Evolutionary conservation across 768 basidiomycete species (phyloP).

Genomic region (Pleurotus pulmonarius): DNA sequence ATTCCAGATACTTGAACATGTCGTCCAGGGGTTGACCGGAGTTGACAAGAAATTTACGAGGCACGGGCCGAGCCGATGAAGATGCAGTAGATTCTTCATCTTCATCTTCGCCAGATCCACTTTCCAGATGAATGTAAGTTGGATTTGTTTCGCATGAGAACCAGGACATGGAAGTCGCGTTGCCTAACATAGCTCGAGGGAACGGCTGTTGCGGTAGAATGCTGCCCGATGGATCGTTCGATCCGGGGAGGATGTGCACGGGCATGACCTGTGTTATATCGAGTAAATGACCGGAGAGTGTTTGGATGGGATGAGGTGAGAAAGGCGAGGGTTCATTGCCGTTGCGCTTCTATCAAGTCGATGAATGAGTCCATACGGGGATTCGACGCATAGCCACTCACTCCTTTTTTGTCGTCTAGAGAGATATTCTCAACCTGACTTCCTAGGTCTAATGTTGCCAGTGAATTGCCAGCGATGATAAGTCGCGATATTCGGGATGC

Average conservation of each 20-base stretch:
- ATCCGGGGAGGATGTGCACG: slow-evolving; percentile 85
- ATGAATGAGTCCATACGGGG: not conserved
- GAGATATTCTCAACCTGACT: slow-evolving; percentile 29
- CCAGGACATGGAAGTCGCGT: slow-evolving; percentile 49
- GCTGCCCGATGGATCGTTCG: slow-evolving; percentile 80
- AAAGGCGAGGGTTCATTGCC: slow-evolving; percentile 64
- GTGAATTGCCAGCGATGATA: slow-evolving; percentile 87
- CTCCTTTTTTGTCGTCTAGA: slow-evolving; percentile 50
- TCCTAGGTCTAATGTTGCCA: slow-evolving; percentile 45
- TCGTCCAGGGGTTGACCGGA: slow-evolving; percentile 95
- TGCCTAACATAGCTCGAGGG: slow-evolving; percentile 87
- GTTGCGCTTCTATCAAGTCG: slow-evolving; percentile 50
- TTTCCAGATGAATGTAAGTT: slow-evolving; percentile 68
- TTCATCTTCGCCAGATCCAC: slow-evolving; percentile 32
- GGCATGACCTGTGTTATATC: slow-evolving; percentile 80
- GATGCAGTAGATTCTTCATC: slow-evolving; percentile 10
- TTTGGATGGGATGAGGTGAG: slow-evolving; percentile 70
- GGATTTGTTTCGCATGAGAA: slow-evolving; percentile 89
- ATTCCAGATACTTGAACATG: slow-evolving; percentile 87
- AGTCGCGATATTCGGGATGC: slow-evolving; percentile 78
- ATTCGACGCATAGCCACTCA: slow-evolving; percentile 26
- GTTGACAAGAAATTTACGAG: slow-evolving; percentile 71
- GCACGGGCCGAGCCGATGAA: slow-evolving; percentile 18
- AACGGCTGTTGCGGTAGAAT: slow-evolving; percentile 94
- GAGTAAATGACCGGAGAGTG: slow-evolving; percentile 63